Evolutionary conservation across 495 filamentous ascomycete genomes (phyloP).

Genomic region (Parachaetomium inaequale): DNA sequence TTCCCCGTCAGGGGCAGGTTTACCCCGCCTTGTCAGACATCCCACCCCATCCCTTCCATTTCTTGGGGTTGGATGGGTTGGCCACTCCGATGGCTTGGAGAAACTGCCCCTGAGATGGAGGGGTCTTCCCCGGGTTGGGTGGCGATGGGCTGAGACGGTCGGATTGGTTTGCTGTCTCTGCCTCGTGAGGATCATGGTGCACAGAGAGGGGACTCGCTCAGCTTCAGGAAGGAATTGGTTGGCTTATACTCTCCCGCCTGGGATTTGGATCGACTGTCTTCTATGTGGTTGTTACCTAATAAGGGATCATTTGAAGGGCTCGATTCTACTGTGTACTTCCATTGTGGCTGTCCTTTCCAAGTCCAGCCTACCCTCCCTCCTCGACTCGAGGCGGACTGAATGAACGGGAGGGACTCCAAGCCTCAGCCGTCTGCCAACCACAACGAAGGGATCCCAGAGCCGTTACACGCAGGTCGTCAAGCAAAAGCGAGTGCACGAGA

Average conservation of each 20-base stretch:
- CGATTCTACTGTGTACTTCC: no score
- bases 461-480: background rate
- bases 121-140: background rate
- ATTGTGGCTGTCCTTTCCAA: no score
- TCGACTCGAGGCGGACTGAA: no score
- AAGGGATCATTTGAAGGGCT: no score
- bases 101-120: background rate
- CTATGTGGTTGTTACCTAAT: no score
- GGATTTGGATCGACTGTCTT: background rate
- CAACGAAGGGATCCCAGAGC: background rate
- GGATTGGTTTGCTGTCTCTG: background rate
- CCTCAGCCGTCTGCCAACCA: no score
- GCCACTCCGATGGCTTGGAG: no score
- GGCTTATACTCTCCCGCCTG: background rate
- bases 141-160: background rate
- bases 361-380: no score
- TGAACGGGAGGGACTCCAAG: no score
- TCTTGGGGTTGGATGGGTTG: background rate
- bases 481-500: background rate
- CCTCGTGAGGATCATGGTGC: background rate
- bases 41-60: background rate
- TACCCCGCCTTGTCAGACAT: background rate
- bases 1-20: background rate
- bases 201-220: background rate
- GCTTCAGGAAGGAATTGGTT: background rate